phyloP scores from a whole-genome alignment of 352 stramenopile genomes.

The Phytophthora sp. region DNA sequence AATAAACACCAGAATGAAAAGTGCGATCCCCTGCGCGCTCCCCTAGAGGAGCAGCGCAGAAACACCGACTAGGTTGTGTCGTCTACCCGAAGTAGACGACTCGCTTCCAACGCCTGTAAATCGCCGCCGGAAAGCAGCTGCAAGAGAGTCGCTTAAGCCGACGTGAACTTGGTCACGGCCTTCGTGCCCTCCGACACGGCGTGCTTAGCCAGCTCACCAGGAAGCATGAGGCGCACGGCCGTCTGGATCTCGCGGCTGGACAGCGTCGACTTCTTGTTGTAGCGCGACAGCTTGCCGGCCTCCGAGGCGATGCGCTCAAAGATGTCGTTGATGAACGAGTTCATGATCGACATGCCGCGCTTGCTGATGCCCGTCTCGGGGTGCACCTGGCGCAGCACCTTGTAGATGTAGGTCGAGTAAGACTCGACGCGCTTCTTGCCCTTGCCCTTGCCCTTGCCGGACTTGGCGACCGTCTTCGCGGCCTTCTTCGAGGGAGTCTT shows the following conservation, averaged over 20 bases:
- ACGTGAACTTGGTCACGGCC: slow-evolving; percentile 94
- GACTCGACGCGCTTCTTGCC: slow-evolving; percentile 90
- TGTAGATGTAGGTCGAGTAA: slow-evolving; percentile 94
- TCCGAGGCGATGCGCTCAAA: slow-evolving; percentile 98
- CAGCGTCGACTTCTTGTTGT: slow-evolving; percentile 99
- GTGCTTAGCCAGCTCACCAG: slow-evolving; percentile 97
- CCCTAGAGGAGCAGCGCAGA: not conserved
- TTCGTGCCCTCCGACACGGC: slow-evolving; percentile 98
- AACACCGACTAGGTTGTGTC: slow-evolving; percentile 10
- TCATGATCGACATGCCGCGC: slow-evolving; percentile 99
- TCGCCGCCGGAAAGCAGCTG: not conserved
- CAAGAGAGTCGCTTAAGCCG: slow-evolving; percentile 59
- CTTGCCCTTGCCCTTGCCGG: slow-evolving; percentile 83
- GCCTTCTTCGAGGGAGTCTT: slow-evolving; percentile 97
- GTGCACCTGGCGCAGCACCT: slow-evolving; percentile 95
- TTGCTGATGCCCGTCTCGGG: slow-evolving; percentile 97
- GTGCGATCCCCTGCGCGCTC: not conserved
- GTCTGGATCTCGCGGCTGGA: slow-evolving; percentile 98
- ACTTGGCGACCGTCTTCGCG: slow-evolving; percentile 82
- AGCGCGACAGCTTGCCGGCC: slow-evolving; percentile 95
- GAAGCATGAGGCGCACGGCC: slow-evolving; percentile 94
- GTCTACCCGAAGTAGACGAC: not conserved
- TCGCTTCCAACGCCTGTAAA: not conserved
- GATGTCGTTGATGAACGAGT: slow-evolving; percentile 99
- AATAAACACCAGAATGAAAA: slow-evolving; percentile 78